phyloP scores from a whole-genome alignment of 345 rosid genomes.

The Garcia nutans region DNA sequence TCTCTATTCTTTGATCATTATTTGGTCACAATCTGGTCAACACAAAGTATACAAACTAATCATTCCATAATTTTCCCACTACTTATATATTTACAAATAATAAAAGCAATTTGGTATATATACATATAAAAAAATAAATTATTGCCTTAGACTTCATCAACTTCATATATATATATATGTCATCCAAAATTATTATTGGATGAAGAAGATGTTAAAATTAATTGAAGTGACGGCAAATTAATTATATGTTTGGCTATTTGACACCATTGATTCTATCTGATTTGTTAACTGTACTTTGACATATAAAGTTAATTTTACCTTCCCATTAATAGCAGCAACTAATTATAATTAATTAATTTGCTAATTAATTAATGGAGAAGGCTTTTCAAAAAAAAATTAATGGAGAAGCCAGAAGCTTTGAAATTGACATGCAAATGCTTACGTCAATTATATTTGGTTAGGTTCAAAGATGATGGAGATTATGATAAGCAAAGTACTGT shows the following conservation, averaged over 20 bases:
- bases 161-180: no score
- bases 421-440: slow-evolving; percentile 29
- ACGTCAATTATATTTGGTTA: slow-evolving; percentile 18
- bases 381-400: no score
- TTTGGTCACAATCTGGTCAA: slow-evolving; percentile 12
- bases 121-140: no score
- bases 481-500: slow-evolving; percentile 25
- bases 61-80: slow-evolving; percentile 21
- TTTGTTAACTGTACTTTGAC: neutral
- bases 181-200: no score
- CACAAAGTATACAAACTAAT: slow-evolving; percentile 6
- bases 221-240: neutral
- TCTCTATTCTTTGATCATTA: slow-evolving; percentile 11
- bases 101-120: no score
- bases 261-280: neutral
- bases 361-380: slow-evolving; percentile 24
- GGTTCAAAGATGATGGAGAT: slow-evolving; percentile 30
- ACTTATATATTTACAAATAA: neutral
- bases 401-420: slow-evolving; percentile 31
- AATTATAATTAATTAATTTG: no score
- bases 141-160: no score
- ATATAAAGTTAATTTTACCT: neutral
- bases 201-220: neutral
- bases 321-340: no score
- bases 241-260: neutral